phyloP scores from a whole-genome alignment of 371 early-diverging fungal species.

The Apophysomyces trapeziformis region DNA sequence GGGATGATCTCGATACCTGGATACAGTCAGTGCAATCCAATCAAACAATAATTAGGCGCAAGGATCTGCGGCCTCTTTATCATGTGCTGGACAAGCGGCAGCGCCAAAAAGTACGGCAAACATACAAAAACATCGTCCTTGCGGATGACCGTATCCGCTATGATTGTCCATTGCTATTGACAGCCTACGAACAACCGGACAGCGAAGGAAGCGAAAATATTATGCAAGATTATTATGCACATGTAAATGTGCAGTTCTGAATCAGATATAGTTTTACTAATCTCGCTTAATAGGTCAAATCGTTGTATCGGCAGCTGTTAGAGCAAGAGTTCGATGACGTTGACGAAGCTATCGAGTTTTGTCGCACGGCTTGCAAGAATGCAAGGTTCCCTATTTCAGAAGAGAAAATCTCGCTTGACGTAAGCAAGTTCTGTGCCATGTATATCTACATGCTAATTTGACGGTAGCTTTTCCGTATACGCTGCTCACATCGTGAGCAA shows the following conservation, averaged over 20 bases:
- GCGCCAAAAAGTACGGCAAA: background rate
- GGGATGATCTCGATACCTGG: background rate
- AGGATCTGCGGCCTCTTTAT: background rate
- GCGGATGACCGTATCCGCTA: background rate
- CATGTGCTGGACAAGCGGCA: background rate
- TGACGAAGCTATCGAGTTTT: background rate
- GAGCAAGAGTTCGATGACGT: background rate
- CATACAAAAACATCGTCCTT: background rate
- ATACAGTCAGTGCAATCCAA: background rate
- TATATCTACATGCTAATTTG: background rate
- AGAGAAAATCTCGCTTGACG: background rate
- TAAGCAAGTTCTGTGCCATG: background rate
- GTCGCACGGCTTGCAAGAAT: background rate
- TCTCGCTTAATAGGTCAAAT: background rate
- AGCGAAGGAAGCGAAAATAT: background rate
- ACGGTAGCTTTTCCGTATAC: background rate
- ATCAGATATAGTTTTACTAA: background rate
- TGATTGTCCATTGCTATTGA: background rate
- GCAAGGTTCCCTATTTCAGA: background rate
- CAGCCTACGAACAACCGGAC: no score
- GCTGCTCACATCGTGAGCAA: no score
- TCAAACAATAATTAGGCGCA: background rate
- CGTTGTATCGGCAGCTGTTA: background rate
- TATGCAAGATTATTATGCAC: background rate
- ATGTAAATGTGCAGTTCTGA: background rate